phyloP scores from a whole-genome alignment of 805 yeast genomes.

The Kodamaea jinghongensis region DNA sequence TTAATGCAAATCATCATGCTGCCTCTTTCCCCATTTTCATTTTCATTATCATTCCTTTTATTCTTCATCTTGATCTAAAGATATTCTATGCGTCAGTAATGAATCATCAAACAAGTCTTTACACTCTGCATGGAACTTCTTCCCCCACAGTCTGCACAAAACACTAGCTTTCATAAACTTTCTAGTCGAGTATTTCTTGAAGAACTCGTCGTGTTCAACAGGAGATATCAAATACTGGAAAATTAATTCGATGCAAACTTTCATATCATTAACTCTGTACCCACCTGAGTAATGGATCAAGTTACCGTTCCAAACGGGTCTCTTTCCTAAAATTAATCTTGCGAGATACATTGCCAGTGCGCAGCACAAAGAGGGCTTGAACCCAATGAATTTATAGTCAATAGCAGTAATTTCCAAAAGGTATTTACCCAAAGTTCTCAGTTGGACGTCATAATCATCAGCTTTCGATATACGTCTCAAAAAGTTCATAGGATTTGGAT shows the following conservation, averaged over 20 bases:
- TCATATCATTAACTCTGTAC: conserved; percentile 67
- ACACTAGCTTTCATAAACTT: conserved; percentile 84
- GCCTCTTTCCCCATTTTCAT: too few species aligned
- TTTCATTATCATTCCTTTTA: background rate
- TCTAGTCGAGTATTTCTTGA: conserved; percentile 87
- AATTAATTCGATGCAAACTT: conserved; percentile 69
- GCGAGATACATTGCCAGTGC: conserved; percentile 87
- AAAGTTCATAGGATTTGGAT: conserved; percentile 89
- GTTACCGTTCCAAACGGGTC: conserved; percentile 78
- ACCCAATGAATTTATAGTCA: conserved; percentile 71
- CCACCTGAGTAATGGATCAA: conserved; percentile 92
- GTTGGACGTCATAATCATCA: conserved; percentile 80
- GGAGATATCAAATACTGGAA: conserved; percentile 77
- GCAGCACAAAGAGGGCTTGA: conserved; percentile 74
- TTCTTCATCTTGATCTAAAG: conserved; percentile 12
- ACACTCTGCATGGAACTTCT: conserved; percentile 50
- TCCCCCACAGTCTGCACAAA: conserved; percentile 81
- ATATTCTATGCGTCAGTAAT: conserved; percentile 19
- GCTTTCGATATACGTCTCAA: conserved; percentile 86
- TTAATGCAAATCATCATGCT: too few species aligned
- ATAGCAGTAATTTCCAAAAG: conserved; percentile 73
- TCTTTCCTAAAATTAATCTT: conserved; percentile 64
- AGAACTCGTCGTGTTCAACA: conserved; percentile 86
- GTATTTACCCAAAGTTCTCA: conserved; percentile 83
- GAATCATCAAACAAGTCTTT: conserved; percentile 35